Percentiles rank a stretch among this genome's conserved stretches.
These are phyloP conservation scores for Phytophthora kernoviae DNA, from an alignment of 352 stramenopile species.

Conservation along the genomic window DNA sequence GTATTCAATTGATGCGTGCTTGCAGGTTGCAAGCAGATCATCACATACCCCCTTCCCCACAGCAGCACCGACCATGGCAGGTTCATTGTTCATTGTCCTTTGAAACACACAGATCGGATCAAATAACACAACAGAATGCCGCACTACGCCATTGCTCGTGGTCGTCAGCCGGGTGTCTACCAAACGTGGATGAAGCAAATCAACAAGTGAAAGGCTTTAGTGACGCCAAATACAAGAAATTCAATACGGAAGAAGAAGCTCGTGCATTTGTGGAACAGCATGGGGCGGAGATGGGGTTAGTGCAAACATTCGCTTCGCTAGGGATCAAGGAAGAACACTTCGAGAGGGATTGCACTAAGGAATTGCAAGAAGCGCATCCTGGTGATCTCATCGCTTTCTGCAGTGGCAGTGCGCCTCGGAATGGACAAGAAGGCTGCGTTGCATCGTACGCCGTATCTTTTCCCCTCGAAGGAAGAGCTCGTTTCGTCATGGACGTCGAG, in stretches of 20 bases:
- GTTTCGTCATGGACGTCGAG: neutral
- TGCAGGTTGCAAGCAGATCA: too few species aligned
- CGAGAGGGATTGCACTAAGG: neutral
- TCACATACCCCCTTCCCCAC: too few species aligned
- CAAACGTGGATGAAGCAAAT: constrained; percentile 17
- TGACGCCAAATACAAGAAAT: constrained; percentile 50
- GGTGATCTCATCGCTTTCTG: constrained; percentile 5
- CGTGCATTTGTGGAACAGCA: constrained; percentile 25
- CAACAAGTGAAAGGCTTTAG: constrained; percentile 44
- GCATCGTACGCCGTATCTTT: constrained; percentile 11
- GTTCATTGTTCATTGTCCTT: constrained; percentile 1
- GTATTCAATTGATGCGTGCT: too few species aligned
- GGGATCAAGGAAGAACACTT: neutral
- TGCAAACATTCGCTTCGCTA: neutral
- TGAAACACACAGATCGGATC: neutral
- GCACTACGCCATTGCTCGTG: neutral
- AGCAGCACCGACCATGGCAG: neutral
- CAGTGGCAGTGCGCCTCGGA: neutral
- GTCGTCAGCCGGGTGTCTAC: constrained; percentile 1
- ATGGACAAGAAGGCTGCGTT: neutral
- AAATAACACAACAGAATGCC: too few species aligned
- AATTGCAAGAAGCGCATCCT: neutral
- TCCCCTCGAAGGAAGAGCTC: neutral
- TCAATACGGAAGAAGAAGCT: constrained; percentile 36
- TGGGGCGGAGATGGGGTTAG: neutral